phyloP scores from a whole-genome alignment of 1,284 basidiomycete genomes.

The Ceratobasidium sp. region DNA sequence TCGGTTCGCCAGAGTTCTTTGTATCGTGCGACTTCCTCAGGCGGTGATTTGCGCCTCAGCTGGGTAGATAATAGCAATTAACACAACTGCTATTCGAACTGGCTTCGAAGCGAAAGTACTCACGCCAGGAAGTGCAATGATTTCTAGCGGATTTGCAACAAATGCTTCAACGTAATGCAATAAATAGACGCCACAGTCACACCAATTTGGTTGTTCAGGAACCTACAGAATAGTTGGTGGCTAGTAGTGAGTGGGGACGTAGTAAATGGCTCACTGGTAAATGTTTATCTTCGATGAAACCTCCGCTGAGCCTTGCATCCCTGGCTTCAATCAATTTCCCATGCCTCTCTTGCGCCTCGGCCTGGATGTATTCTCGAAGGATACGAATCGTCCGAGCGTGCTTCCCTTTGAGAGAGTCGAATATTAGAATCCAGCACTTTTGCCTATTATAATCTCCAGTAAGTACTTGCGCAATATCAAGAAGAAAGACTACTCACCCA shows the following conservation, averaged over 20 bases:
- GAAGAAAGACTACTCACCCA: neutral
- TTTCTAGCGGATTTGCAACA: conserved; percentile 45
- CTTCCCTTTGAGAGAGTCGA: conserved; percentile 82
- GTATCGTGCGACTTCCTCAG: conserved; percentile 4
- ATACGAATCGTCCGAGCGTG: conserved; percentile 71
- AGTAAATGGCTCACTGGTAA: conserved; percentile 5
- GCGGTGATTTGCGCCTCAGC: conserved; percentile 20
- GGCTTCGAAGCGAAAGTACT: conserved; percentile 31
- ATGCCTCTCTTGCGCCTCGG: conserved; percentile 84
- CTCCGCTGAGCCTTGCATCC: conserved; percentile 56
- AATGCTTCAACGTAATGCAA: conserved; percentile 52
- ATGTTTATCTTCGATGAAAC: conserved; percentile 49
- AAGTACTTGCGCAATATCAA: conserved; percentile 5
- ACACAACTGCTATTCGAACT: conserved; percentile 57
- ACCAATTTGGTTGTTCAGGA: conserved; percentile 56
- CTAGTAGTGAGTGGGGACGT: neutral
- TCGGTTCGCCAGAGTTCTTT: conserved; percentile 33
- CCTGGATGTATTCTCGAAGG: conserved; percentile 72
- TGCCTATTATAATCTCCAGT: conserved; percentile 6
- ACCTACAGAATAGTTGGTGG: conserved; percentile 45
- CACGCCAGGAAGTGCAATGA: conserved; percentile 49
- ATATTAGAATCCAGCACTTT: conserved; percentile 80
- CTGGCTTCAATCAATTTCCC: conserved; percentile 53
- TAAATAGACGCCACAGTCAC: conserved; percentile 58
- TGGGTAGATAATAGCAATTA: neutral